Percentiles rank a stretch among this genome's conserved stretches.
phyloP scores from a whole-genome alignment of 495 filamentous ascomycete genomes.

The Umbilicaria muhlenbergii region DNA sequence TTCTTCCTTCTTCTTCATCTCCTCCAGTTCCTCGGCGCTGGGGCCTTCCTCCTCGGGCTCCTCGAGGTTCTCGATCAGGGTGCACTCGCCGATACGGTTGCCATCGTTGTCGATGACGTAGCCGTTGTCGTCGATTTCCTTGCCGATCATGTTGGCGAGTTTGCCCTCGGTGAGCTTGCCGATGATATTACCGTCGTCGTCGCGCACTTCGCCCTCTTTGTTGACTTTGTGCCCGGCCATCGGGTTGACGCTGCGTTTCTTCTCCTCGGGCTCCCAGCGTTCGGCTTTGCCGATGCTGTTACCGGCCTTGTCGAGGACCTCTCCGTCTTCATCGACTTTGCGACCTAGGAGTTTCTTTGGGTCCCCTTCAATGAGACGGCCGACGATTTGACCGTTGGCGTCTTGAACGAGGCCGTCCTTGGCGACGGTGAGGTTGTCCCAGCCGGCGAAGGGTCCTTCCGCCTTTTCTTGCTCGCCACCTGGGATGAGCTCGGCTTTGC shows the following conservation, averaged over 20 bases:
- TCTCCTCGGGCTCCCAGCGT: constrained; percentile 65
- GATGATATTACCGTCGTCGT: constrained; percentile 66
- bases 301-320: constrained; percentile 67
- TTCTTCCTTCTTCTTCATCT: constrained; percentile 40
- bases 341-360: constrained; percentile 56
- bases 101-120: constrained; percentile 74
- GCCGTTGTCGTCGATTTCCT: constrained; percentile 73
- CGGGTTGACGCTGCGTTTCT: constrained; percentile 46
- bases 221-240: constrained; percentile 69
- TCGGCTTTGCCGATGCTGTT: constrained; percentile 71
- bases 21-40: constrained; percentile 33
- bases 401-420: constrained; percentile 63
- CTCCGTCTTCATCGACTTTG: constrained; percentile 67
- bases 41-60: constrained; percentile 23
- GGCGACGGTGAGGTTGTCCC: constrained; percentile 52
- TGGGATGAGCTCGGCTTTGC: constrained; percentile 61
- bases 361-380: constrained; percentile 59
- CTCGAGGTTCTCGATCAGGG: constrained; percentile 59
- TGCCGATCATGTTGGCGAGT: constrained; percentile 51
- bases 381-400: constrained; percentile 48
- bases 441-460: constrained; percentile 68
- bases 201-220: constrained; percentile 67
- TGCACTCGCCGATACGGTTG: constrained; percentile 64
- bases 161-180: constrained; percentile 66
- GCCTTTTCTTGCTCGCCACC: constrained; percentile 52